Conservation (phyloP, 140 eudicot species). For the Anethum foeniculum region DNA sequence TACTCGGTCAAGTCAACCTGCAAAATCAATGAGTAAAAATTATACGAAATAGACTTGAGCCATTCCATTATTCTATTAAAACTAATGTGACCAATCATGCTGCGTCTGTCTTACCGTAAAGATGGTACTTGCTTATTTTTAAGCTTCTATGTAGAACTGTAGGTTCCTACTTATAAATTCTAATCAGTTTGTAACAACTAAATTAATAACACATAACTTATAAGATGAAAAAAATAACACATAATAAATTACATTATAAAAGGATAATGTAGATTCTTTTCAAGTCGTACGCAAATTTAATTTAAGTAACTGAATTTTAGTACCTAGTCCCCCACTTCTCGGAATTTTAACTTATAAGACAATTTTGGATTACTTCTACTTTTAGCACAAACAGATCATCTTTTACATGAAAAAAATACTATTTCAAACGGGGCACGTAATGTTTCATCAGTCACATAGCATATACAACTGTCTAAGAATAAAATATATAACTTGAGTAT, state of each 20-base stretch:
- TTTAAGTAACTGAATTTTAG: background rate
- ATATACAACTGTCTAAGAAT: background rate
- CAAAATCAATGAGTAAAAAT: constrained; percentile 13
- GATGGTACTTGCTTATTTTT: background rate
- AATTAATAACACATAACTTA: background rate
- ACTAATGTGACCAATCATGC: background rate
- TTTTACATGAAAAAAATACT: too few species aligned
- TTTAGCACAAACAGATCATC: background rate
- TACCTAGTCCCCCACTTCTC: background rate
- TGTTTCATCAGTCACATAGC: background rate
- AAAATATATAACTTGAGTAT: background rate
- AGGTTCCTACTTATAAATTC: background rate
- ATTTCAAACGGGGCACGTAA: background rate
- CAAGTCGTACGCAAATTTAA: background rate
- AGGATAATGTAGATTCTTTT: background rate
- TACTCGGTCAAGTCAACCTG: constrained; percentile 98
- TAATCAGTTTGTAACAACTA: background rate
- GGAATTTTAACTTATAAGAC: background rate
- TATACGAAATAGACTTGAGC: background rate
- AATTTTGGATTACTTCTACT: too few species aligned
- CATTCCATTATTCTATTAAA: background rate
- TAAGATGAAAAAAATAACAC: background rate
- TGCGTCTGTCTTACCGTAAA: background rate
- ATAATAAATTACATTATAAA: background rate
- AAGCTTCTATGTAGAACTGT: background rate